Percentiles rank a stretch among this genome's conserved stretches.
phyloP scores from a whole-genome alignment of 345 rosid species.

The Moricandia moricandioides region DNA sequence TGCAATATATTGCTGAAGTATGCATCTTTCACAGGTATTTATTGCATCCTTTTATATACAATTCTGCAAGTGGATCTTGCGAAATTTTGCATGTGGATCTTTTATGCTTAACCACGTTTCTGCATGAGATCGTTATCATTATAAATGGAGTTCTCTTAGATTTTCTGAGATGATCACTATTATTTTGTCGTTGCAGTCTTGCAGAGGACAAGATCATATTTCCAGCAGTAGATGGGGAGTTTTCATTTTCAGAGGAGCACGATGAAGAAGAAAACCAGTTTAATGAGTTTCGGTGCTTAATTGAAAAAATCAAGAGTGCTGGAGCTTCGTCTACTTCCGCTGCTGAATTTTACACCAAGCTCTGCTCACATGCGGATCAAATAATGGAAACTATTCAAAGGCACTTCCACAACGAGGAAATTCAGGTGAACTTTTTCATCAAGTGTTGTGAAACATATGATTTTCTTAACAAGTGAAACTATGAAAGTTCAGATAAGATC shows the following conservation, averaged over 20 bases:
- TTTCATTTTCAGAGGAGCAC: constrained; percentile 74
- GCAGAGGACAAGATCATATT: constrained; percentile 92
- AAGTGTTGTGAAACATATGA: constrained; percentile 20
- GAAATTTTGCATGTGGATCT: constrained; percentile 9
- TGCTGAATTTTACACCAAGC: constrained; percentile 66
- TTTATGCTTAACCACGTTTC: constrained; percentile 15
- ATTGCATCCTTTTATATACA: constrained; percentile 9
- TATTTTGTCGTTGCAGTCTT: constrained; percentile 51
- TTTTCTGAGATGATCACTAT: constrained; percentile 8
- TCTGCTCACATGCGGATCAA: constrained; percentile 85
- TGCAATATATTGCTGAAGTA: constrained; percentile 86
- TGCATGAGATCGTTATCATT: constrained; percentile 21
- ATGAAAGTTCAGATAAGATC: constrained; percentile 17
- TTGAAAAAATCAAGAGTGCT: constrained; percentile 70
- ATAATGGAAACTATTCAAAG: constrained; percentile 70
- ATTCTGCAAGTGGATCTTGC: not conserved
- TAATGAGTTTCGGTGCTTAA: constrained; percentile 67
- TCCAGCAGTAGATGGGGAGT: constrained; percentile 78
- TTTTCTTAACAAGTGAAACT: constrained; percentile 24
- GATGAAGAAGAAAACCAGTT: constrained; percentile 84
- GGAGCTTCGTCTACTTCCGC: constrained; percentile 71
- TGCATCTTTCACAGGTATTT: constrained; percentile 88
- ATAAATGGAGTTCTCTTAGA: not conserved
- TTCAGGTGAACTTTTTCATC: constrained; percentile 43
- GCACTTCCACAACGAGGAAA: constrained; percentile 81